Conservation (phyloP, 129 eudicot genomes). For the Silybum marianum region DNA sequence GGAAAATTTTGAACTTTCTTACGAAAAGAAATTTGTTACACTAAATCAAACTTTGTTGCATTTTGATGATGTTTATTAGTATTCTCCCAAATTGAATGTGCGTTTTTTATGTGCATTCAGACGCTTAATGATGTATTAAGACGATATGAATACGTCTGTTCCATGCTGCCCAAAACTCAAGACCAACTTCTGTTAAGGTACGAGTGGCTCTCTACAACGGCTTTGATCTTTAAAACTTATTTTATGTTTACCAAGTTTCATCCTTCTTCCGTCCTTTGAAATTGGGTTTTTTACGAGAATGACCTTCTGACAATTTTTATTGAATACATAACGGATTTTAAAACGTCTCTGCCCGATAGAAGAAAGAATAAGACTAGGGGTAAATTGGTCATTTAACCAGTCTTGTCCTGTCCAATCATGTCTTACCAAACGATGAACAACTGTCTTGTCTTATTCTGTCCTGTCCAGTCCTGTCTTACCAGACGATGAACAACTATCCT, state of each 20-base stretch:
- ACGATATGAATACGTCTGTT: constrained; percentile 51
- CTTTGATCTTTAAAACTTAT: not conserved
- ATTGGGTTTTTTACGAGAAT: not conserved
- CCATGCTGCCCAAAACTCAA: constrained; percentile 58
- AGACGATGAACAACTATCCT: too few relatives aligned
- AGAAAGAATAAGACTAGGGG: not conserved
- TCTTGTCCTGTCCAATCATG: too few relatives aligned
- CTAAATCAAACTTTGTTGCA: not conserved
- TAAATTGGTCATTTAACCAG: not conserved
- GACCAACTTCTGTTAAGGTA: constrained; percentile 82
- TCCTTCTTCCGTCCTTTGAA: not conserved
- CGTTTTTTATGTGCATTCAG: constrained; percentile 41
- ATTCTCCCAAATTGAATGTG: not conserved
- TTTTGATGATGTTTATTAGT: not conserved
- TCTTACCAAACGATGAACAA: too few relatives aligned
- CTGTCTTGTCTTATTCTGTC: too few relatives aligned
- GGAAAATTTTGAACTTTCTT: not conserved
- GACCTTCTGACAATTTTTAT: not conserved
- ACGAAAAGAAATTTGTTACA: not conserved
- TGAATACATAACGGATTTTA: too few relatives aligned
- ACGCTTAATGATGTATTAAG: constrained; percentile 62
- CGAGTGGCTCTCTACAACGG: not conserved
- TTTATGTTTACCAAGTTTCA: not conserved
- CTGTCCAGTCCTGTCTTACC: too few relatives aligned
- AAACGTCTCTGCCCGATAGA: not conserved